Evolutionary conservation across 257 asterid species (phyloP).

Genomic region (Solanum raphanifolium): DNA sequence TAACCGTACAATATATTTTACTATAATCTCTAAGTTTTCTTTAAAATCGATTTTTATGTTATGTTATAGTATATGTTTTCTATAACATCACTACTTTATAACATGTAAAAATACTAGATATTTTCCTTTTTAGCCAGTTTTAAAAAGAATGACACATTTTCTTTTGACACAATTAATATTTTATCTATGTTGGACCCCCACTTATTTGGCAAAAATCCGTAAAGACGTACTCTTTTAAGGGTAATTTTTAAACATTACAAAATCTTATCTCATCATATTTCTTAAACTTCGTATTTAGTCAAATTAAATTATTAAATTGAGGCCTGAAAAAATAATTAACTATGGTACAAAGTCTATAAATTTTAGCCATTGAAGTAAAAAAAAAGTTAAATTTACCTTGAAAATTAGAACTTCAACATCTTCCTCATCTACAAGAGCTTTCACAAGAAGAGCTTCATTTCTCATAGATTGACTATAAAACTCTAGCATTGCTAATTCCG

Average conservation of each 20-base stretch:
- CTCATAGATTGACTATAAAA: conserved; percentile 31
- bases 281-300: not conserved
- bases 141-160: too few species aligned
- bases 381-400: conserved; percentile 14
- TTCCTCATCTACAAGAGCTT: conserved; percentile 40
- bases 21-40: not conserved
- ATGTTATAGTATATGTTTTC: too few species aligned
- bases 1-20: not conserved
- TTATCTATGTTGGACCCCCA: not conserved
- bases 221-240: too few species aligned
- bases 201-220: not conserved
- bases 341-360: not conserved
- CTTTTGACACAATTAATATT: not conserved
- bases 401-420: conserved; percentile 46
- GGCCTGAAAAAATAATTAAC: not conserved
- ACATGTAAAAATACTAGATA: too few species aligned
- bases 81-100: not conserved
- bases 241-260: not conserved
- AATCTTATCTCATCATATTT: not conserved
- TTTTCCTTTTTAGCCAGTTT: too few species aligned
- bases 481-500: conserved; percentile 51
- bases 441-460: conserved; percentile 53
- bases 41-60: too few species aligned
- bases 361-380: not conserved
- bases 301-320: not conserved